Evolutionary conservation across 257 asterid genomes (phyloP).

Genomic region (Primulina eburnea): DNA sequence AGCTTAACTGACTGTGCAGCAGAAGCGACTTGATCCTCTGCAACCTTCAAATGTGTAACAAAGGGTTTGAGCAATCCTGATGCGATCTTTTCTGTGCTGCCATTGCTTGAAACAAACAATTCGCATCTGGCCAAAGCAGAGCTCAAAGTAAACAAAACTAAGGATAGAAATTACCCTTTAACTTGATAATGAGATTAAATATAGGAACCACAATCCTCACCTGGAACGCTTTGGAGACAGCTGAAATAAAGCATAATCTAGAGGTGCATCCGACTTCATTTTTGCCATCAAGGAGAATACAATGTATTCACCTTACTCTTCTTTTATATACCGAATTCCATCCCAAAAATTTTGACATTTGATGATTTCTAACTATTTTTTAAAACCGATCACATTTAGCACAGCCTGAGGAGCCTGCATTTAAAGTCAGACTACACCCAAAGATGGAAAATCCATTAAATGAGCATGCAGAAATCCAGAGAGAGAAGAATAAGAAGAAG

Average conservation of each 20-base stretch:
- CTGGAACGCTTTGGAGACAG: background rate
- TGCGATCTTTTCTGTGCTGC: constrained; percentile 80
- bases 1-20: constrained; percentile 72
- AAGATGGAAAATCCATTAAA: background rate
- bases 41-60: constrained; percentile 66
- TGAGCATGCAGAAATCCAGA: background rate
- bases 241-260: background rate
- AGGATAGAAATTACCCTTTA: background rate
- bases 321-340: background rate
- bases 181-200: background rate
- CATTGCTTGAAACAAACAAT: constrained; percentile 70
- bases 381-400: background rate
- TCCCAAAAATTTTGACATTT: background rate
- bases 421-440: background rate
- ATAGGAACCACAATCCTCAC: background rate
- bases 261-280: background rate
- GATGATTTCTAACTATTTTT: background rate
- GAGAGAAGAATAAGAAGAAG: no score
- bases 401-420: background rate
- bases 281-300: background rate
- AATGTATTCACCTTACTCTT: background rate
- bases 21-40: constrained; percentile 74
- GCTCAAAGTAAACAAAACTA: constrained; percentile 7
- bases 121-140: constrained; percentile 64
- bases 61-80: constrained; percentile 91